A percentile compares a stretch with the other conserved stretches of the same genome.
Evolutionary conservation across 441 rosid genomes (phyloP).

Genomic region (Syzygium malaccense): DNA sequence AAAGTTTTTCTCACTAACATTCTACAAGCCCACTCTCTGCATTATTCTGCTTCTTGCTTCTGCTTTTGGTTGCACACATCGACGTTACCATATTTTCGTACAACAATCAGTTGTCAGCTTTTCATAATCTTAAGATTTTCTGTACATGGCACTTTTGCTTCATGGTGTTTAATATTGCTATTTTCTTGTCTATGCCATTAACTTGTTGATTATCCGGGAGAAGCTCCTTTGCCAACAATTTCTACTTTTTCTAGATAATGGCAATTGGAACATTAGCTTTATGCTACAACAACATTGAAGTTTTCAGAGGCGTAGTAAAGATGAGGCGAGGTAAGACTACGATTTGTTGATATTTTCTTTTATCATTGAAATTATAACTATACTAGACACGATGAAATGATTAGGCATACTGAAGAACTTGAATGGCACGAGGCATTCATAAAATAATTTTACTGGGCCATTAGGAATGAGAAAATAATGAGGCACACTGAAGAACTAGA

Average conservation of each 20-base stretch:
- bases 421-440: neutral
- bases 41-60: neutral
- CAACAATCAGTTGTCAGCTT: neutral
- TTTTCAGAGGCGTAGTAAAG: slow-evolving; percentile 89
- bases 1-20: neutral
- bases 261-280: slow-evolving; percentile 91
- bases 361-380: neutral
- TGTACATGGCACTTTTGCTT: neutral
- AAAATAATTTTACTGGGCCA: neutral
- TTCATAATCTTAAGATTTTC: neutral
- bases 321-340: slow-evolving; percentile 85
- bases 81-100: neutral
- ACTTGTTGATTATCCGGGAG: neutral
- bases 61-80: neutral
- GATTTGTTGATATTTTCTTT: slow-evolving; percentile 1
- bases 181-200: neutral
- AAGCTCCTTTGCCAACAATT: slow-evolving; percentile 4
- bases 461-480: neutral
- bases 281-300: slow-evolving; percentile 86
- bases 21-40: neutral
- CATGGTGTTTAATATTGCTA: neutral
- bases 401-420: neutral
- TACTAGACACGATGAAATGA: neutral
- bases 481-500: neutral
- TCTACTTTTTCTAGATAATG: slow-evolving; percentile 59